These are phyloP conservation scores for Chrysoporthe austroafricana DNA, from an alignment of 2,329 filamentous ascomycete species.

Conservation along the genomic window DNA sequence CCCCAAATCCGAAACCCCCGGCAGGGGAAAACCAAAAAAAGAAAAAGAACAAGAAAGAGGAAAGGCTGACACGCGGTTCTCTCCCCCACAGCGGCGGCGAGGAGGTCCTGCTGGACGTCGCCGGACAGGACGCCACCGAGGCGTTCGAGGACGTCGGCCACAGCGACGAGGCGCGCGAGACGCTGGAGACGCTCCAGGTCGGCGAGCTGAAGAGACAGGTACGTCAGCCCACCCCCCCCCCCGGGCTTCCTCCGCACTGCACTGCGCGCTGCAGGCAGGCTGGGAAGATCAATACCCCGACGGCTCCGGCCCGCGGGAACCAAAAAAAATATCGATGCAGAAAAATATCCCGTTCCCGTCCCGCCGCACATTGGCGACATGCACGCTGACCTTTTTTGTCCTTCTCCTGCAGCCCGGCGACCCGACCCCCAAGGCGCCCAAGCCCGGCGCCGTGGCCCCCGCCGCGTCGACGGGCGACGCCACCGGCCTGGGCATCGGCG, in stretches of 20 bases:
- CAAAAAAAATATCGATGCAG: neutral
- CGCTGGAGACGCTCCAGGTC: constrained; percentile 76
- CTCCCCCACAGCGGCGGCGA: constrained; percentile 78
- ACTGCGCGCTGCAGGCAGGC: neutral
- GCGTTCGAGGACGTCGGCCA: constrained; percentile 99
- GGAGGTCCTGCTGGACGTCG: constrained; percentile 96
- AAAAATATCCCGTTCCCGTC: no score
- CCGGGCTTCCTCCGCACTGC: neutral
- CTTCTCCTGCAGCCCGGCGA: constrained; percentile 67
- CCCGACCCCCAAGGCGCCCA: constrained; percentile 68
- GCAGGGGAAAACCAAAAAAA: neutral
- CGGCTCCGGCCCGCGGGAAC: neutral
- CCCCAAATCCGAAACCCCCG: constrained; percentile 8
- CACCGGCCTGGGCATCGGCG: constrained; percentile 70
- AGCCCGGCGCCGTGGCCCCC: constrained; percentile 52
- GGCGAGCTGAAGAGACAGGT: constrained; percentile 82
- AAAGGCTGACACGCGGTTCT: constrained; percentile 33
- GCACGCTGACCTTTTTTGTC: constrained; percentile 29
- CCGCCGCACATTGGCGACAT: no score
- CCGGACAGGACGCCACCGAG: constrained; percentile 93
- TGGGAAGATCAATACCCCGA: neutral
- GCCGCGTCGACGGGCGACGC: constrained; percentile 52
- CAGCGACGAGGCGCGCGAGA: constrained; percentile 97
- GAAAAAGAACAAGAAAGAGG: no score
- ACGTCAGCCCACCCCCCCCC: constrained; percentile 40